These are phyloP conservation scores for Endotrypanum monterogeii DNA, from an alignment of 208 protist species.

Conservation along the genomic window DNA sequence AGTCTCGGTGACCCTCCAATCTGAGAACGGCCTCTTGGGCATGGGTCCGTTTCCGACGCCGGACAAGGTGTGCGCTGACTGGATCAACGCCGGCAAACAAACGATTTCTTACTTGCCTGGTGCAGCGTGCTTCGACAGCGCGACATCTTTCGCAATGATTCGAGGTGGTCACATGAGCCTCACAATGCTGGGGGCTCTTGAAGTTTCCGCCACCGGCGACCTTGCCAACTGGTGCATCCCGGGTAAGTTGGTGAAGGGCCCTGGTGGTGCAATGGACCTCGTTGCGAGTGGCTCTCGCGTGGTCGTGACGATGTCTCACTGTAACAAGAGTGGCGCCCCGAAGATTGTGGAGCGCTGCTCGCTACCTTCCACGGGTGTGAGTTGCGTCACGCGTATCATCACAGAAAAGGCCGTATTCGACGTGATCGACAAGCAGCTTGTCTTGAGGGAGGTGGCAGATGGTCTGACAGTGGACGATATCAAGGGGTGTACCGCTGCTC, in stretches of 20 bases:
- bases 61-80: conserved; percentile 91
- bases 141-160: conserved; percentile 97
- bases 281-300: conserved; percentile 93
- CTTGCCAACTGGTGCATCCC: conserved; percentile 98
- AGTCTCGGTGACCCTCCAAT: conserved; percentile 90
- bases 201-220: conserved; percentile 94
- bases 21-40: conserved; percentile 93
- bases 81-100: conserved; percentile 98
- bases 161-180: conserved; percentile 96
- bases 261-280: conserved; percentile 97
- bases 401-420: conserved; percentile 98
- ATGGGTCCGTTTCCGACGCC: conserved; percentile 93
- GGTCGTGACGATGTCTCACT: conserved; percentile 97
- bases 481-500: conserved; percentile 76
- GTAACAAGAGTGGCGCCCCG: conserved; percentile 90
- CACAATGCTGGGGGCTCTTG: conserved; percentile 96
- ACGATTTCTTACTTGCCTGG: conserved; percentile 96
- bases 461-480: conserved; percentile 94
- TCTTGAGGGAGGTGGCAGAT: conserved; percentile 92
- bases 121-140: conserved; percentile 91
- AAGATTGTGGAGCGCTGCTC: conserved; percentile 96
- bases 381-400: conserved; percentile 94
- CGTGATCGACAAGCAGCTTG: conserved; percentile 81
- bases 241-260: conserved; percentile 97
- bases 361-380: conserved; percentile 92